These are phyloP conservation scores for Psilocybe cubensis DNA, from an alignment of 768 basidiomycete species.

Conservation along the genomic window DNA sequence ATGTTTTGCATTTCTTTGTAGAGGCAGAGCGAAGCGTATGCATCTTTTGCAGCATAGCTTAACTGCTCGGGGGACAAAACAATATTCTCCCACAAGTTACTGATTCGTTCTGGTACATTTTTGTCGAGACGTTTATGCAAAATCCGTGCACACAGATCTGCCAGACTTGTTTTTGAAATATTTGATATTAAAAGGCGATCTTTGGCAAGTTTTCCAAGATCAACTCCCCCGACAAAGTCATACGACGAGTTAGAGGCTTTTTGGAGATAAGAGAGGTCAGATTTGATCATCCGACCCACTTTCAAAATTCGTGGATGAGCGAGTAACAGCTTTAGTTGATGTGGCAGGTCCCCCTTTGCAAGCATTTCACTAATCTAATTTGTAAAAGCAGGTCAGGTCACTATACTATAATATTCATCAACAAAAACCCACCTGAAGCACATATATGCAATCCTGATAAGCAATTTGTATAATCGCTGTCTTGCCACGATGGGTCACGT, in stretches of 20 bases:
- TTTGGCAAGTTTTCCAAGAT: constrained; percentile 22
- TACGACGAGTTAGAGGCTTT: constrained; percentile 1
- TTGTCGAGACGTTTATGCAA: constrained; percentile 21
- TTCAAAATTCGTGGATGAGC: constrained; percentile 20
- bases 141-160: constrained; percentile 30
- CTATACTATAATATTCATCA: background rate
- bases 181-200: constrained; percentile 16
- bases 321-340: constrained; percentile 12
- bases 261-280: constrained; percentile 24
- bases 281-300: constrained; percentile 23
- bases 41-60: constrained; percentile 23
- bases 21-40: constrained; percentile 16
- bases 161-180: constrained; percentile 21
- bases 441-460: constrained; percentile 12
- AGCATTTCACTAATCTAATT: constrained; percentile 15
- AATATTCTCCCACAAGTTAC: constrained; percentile 18
- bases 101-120: constrained; percentile 19
- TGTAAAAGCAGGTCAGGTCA: background rate
- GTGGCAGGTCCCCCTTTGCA: constrained; percentile 10
- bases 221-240: constrained; percentile 23
- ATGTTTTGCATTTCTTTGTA: constrained; percentile 24
- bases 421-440: constrained; percentile 19
- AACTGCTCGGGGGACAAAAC: constrained; percentile 14
- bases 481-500: background rate
- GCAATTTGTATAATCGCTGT: constrained; percentile 22